A percentile compares a stretch with the other conserved stretches of the same genome.
Conservation (phyloP, 2,329 filamentous ascomycete genomes). For the Mycogone perniciosa region DNA sequence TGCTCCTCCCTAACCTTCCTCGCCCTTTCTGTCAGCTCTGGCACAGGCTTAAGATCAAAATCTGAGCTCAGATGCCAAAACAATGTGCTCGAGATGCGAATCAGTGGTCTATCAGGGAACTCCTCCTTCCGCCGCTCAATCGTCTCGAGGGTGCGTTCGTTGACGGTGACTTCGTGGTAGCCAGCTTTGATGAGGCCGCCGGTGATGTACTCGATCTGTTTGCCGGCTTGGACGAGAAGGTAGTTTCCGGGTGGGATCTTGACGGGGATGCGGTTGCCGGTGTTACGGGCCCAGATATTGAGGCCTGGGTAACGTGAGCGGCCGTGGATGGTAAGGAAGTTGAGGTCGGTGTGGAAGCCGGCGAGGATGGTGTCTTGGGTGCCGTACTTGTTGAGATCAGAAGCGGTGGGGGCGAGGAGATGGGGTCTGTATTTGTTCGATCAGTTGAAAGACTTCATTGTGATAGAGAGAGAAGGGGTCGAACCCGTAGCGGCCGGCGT, state of each 20-base stretch:
- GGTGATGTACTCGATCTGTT: constrained; percentile 56
- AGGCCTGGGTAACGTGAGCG: constrained; percentile 56
- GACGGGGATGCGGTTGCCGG: constrained; percentile 51
- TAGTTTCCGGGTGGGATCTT: constrained; percentile 52
- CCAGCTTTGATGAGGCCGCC: constrained; percentile 56
- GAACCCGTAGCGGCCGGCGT: constrained; percentile 50
- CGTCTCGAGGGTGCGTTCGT: constrained; percentile 42
- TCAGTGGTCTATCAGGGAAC: constrained; percentile 42
- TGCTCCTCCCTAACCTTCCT: constrained; percentile 39
- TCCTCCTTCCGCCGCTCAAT: constrained; percentile 37
- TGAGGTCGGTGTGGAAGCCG: constrained; percentile 58
- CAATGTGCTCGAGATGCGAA: constrained; percentile 54
- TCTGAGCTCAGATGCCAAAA: constrained; percentile 57
- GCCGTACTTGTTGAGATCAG: constrained; percentile 49
- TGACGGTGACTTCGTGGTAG: constrained; percentile 57
- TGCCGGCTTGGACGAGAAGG: constrained; percentile 55
- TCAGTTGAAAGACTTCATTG: neutral
- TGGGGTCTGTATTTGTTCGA: constrained; percentile 40
- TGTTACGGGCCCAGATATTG: constrained; percentile 59
- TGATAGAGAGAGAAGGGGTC: constrained; percentile 6
- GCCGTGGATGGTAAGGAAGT: constrained; percentile 60
- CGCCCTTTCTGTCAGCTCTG: constrained; percentile 40
- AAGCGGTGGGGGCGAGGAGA: constrained; percentile 54
- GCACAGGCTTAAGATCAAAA: constrained; percentile 47
- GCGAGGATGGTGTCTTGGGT: constrained; percentile 52